Evolutionary conservation across 176 grass and related monocot species (phyloP), one percentile per base, ranked within the genome.

Genomic region (Zea mays): DNA sequence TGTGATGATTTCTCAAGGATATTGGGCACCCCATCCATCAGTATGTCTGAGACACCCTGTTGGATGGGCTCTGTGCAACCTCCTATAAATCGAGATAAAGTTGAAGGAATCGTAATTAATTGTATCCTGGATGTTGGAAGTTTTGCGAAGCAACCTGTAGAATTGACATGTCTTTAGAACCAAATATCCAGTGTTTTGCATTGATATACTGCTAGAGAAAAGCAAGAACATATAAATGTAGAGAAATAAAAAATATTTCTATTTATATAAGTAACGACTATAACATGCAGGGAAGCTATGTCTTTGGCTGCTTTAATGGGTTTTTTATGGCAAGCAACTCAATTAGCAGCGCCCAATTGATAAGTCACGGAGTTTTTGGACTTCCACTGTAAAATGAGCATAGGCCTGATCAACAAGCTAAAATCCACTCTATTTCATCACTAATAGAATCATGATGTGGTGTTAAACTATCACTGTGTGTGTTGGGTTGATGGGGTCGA

Each of bases 21-120:
- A 27, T 27, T 27, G 27, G 41, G 56, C 4, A 62, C 79, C 71
- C 52, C 41, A 85, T 76, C 79, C 70, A 84, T 82, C 54, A 60
- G 75, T 61, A 76, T 86, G 27, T 66, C 46, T 63, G 36, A 73
- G 39, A 84, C 54, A 56, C 17, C 65, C 76, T 76, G 71, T 38
- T 36, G 5, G 57, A 81, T 61, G 66, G 16, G 44, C 20, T 65
- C 64, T 75, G 45, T 21, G 6, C 20, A 81, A 85, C 40, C 69
- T 62, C 39, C 45, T 46, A 21, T 14, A 7, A 79, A 70, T 61
- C 48, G 48, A 73, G 60, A 45, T 59, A 61, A 57, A 38, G 39
- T 27, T 79, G 2, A 34, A 72, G 14, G 72, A 38, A 60, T 67
- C 17, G 43, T n/a, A 2, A 50, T 7, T 76, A 49, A 20, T 48